A percentile compares a stretch with the other conserved stretches of the same genome.
Evolutionary conservation across 2,329 filamentous ascomycete genomes (phyloP).

Genomic region (Sclerotiophoma versabilis): DNA sequence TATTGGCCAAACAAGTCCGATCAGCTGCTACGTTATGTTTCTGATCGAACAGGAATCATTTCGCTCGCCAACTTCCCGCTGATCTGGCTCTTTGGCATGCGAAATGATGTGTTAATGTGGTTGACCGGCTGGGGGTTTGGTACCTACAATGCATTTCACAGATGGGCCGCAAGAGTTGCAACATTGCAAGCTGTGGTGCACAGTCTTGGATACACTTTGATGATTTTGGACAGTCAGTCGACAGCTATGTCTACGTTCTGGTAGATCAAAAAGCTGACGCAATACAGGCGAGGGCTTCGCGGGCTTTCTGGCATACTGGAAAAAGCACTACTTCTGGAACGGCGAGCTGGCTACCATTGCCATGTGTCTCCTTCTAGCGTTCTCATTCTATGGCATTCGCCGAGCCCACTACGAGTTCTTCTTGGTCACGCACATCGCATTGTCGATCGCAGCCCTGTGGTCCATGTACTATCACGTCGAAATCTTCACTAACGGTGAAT

Average conservation of each 20-base stretch:
- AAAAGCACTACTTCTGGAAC: conserved; percentile 59
- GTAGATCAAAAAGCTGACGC: neutral
- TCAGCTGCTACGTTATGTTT: conserved; percentile 63
- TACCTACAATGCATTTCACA: conserved; percentile 72
- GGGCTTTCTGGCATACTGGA: conserved; percentile 48
- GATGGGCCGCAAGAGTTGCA: conserved; percentile 69
- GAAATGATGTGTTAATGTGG: conserved; percentile 72
- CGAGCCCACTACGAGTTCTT: conserved; percentile 56
- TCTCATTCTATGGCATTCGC: conserved; percentile 62
- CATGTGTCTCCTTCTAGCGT: conserved; percentile 55
- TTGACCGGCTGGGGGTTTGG: conserved; percentile 73
- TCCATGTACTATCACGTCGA: conserved; percentile 62
- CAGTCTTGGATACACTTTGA: conserved; percentile 64
- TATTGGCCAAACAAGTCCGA: conserved; percentile 47
- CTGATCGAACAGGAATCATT: conserved; percentile 70
- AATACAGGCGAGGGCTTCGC: conserved; percentile 45
- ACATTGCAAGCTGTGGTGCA: conserved; percentile 69
- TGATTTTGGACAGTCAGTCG: conserved; percentile 47
- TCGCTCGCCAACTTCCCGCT: conserved; percentile 69
- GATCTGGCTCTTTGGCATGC: conserved; percentile 70
- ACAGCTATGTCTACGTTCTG: neutral
- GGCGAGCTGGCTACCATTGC: conserved; percentile 54
- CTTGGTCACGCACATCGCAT: conserved; percentile 55
- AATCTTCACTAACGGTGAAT: conserved; percentile 58
- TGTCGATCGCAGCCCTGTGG: conserved; percentile 53